phyloP scores from a whole-genome alignment of 768 basidiomycete genomes.

The Psilocybe subaeruginosa region DNA sequence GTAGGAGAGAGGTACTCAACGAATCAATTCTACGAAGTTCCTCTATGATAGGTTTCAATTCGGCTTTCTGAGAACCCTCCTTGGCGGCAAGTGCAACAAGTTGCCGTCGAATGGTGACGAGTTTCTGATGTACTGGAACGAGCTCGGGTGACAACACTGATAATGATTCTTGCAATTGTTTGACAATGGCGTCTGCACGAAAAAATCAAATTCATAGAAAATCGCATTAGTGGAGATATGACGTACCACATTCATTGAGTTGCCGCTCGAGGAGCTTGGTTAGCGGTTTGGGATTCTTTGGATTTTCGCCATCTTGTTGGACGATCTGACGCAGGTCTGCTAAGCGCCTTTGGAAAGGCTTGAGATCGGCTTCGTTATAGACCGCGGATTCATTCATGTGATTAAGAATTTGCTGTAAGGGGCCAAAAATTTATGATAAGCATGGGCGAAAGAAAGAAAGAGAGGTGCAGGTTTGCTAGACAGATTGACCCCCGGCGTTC shows the following conservation, averaged over 20 bases:
- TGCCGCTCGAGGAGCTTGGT: slow-evolving; percentile 90
- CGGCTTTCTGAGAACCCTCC: slow-evolving; percentile 81
- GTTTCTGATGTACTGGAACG: slow-evolving; percentile 85
- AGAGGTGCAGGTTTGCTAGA: neutral
- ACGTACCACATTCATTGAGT: slow-evolving; percentile 88
- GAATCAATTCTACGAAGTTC: slow-evolving; percentile 96
- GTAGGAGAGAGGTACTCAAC: slow-evolving; percentile 62
- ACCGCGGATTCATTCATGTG: slow-evolving; percentile 96
- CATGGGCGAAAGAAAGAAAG: slow-evolving; percentile 6
- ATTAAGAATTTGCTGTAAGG: slow-evolving; percentile 84
- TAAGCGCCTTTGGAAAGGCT: slow-evolving; percentile 84
- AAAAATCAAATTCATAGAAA: neutral
- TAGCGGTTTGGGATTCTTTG: slow-evolving; percentile 85
- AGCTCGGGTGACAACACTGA: slow-evolving; percentile 90
- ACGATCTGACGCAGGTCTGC: slow-evolving; percentile 85
- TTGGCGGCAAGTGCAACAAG: slow-evolving; percentile 88
- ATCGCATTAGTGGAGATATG: slow-evolving; percentile 1
- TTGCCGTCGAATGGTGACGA: slow-evolving; percentile 87
- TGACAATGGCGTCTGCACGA: slow-evolving; percentile 72
- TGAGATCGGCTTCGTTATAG: slow-evolving; percentile 90
- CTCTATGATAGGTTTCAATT: slow-evolving; percentile 88
- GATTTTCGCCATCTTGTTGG: slow-evolving; percentile 76
- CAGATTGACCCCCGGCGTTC: slow-evolving; percentile 16
- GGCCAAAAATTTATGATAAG: slow-evolving; percentile 4
- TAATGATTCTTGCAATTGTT: slow-evolving; percentile 80